Conservation (phyloP, 305 asterid genomes). For the Fraxinus greggii region DNA sequence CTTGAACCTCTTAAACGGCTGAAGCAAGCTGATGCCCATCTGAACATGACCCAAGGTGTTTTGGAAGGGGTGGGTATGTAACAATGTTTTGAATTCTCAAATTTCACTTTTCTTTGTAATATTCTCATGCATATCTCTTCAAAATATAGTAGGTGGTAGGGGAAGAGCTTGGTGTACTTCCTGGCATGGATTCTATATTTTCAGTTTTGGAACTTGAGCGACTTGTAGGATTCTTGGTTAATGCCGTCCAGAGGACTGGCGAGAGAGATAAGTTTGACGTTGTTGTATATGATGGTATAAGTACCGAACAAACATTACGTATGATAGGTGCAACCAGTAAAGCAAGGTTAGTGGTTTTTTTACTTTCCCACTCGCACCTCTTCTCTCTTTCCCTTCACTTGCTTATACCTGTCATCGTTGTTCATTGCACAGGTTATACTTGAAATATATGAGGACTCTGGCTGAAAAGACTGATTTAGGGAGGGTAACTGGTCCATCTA, state of each 20-base stretch:
- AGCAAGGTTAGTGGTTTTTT: constrained; percentile 51
- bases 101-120: neutral
- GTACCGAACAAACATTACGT: constrained; percentile 84
- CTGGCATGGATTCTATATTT: constrained; percentile 95
- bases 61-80: constrained; percentile 95
- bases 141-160: constrained; percentile 67
- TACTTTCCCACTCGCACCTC: constrained; percentile 5
- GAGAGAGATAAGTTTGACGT: constrained; percentile 55
- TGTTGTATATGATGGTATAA: constrained; percentile 73
- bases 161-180: constrained; percentile 96
- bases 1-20: constrained; percentile 79
- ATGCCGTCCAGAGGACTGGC: constrained; percentile 30
- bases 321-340: constrained; percentile 81
- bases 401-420: constrained; percentile 15
- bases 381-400: neutral
- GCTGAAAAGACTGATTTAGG: constrained; percentile 95
- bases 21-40: constrained; percentile 81
- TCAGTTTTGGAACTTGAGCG: constrained; percentile 72
- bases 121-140: constrained; percentile 24
- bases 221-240: constrained; percentile 51
- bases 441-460: constrained; percentile 66
- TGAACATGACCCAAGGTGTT: constrained; percentile 93
- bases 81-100: constrained; percentile 14
- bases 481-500: constrained; percentile 83
- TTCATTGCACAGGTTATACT: constrained; percentile 57